Percentiles rank a stretch among this genome's conserved stretches.
phyloP scores from a whole-genome alignment of 2,329 filamentous ascomycete species.

The Teratosphaeriaceae sp. region DNA sequence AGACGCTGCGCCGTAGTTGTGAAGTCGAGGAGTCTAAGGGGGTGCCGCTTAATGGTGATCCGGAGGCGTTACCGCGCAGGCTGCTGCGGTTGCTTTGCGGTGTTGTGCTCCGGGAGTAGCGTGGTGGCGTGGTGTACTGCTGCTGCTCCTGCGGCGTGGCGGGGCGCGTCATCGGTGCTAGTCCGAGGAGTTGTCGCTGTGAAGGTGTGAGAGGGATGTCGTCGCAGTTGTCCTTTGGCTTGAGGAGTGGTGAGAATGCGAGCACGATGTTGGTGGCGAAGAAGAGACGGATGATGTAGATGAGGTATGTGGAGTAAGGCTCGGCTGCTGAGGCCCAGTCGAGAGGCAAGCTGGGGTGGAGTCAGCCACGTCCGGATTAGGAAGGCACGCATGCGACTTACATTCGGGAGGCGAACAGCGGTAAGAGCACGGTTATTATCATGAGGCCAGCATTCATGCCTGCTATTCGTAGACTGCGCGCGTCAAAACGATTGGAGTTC shows the following conservation, averaged over 20 bases:
- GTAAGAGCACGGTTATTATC: slow-evolving; percentile 41
- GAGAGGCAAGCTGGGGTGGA: slow-evolving; percentile 11
- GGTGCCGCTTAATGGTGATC: slow-evolving; percentile 53
- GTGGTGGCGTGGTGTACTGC: slow-evolving; percentile 76
- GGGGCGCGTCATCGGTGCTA: slow-evolving; percentile 59
- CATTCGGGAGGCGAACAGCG: slow-evolving; percentile 29
- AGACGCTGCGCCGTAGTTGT: slow-evolving; percentile 2
- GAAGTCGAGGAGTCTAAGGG: slow-evolving; percentile 41
- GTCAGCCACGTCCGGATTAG: not conserved
- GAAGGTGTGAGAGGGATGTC: slow-evolving; percentile 90
- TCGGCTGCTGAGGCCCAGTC: slow-evolving; percentile 12
- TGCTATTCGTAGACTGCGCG: slow-evolving; percentile 66
- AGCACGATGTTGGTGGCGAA: slow-evolving; percentile 56
- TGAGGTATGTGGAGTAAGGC: slow-evolving; percentile 31
- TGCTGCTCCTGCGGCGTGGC: slow-evolving; percentile 61
- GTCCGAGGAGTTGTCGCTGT: slow-evolving; percentile 76
- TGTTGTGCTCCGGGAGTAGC: slow-evolving; percentile 73
- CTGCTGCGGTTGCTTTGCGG: slow-evolving; percentile 50
- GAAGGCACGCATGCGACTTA: slow-evolving; percentile 5
- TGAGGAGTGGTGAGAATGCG: slow-evolving; percentile 66
- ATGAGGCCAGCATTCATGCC: slow-evolving; percentile 59
- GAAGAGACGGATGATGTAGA: slow-evolving; percentile 49
- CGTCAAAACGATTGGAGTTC: slow-evolving; percentile 69
- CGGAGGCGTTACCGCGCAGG: slow-evolving; percentile 29
- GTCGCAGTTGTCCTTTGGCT: slow-evolving; percentile 66